Evolutionary conservation across 306 rosid species (phyloP).

Genomic region (Pyrus betulifolia): DNA sequence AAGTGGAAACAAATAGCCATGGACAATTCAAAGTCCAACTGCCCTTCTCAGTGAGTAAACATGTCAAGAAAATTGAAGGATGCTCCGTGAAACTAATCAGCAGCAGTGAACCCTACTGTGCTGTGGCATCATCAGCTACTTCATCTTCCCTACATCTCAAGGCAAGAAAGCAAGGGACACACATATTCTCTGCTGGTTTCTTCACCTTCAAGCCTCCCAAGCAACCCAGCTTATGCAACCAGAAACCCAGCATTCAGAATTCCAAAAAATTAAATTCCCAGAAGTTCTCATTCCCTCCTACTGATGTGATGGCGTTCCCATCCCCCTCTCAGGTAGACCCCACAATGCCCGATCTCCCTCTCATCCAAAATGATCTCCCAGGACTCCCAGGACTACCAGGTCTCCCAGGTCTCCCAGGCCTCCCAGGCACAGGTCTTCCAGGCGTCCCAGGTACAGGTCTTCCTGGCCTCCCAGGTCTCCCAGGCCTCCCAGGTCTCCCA

Average conservation of each 20-base stretch:
- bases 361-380: conserved; percentile 4
- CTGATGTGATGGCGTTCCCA: conserved; percentile 33
- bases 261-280: conserved; percentile 10
- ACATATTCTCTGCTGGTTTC: conserved; percentile 70
- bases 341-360: conserved; percentile 25
- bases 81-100: conserved; percentile 53
- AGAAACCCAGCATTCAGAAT: conserved; percentile 32
- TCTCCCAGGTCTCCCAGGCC: too few species aligned
- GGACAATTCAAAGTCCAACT: conserved; percentile 62
- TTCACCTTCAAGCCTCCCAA: conserved; percentile 70
- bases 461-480: neutral
- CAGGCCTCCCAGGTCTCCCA: conserved; percentile 13
- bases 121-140: conserved; percentile 49
- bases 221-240: conserved; percentile 48
- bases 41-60: conserved; percentile 56
- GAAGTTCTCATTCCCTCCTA: conserved; percentile 12
- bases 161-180: conserved; percentile 37
- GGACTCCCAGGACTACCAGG: neutral
- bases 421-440: too few species aligned
- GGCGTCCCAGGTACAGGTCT: neutral
- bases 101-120: conserved; percentile 61
- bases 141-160: conserved; percentile 47
- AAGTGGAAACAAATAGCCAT: conserved; percentile 55
- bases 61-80: conserved; percentile 46
- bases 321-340: conserved; percentile 47